phyloP scores from a whole-genome alignment of 1,139 yeast genomes.

The Hanseniaspora gamundiae region DNA sequence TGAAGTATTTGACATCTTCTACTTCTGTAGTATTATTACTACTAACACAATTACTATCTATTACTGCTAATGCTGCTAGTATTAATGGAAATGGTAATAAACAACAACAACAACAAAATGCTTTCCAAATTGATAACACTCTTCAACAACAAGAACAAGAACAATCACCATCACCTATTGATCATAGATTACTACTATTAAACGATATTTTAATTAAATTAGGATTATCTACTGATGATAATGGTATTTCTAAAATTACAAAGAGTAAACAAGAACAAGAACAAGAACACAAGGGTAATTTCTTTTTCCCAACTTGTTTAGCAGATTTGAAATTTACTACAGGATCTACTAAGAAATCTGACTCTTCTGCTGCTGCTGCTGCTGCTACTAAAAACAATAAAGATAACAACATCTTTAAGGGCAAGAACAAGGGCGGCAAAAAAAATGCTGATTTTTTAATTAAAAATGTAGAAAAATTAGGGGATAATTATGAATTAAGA shows the following conservation, averaged over 20 bases:
- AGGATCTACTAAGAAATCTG: conserved; percentile 1
- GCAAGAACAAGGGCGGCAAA: too few species aligned
- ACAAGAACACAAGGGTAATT: background rate
- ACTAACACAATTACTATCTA: too few species aligned
- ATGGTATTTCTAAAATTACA: background rate
- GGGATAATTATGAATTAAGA: conserved; percentile 48
- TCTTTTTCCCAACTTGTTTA: conserved; percentile 1
- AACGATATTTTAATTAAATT: conserved; percentile 6
- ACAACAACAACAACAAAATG: background rate
- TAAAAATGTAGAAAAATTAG: conserved; percentile 27
- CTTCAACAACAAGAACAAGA: background rate
- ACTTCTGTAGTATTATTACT: too few species aligned
- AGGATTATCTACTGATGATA: conserved; percentile 6
- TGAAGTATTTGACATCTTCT: too few species aligned
- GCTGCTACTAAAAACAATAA: conserved; percentile 2
- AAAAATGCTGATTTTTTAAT: conserved; percentile 6
- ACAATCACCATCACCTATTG: background rate
- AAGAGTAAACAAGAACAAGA: background rate
- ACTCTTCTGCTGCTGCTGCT: conserved; percentile 3
- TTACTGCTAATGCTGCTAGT: too few species aligned
- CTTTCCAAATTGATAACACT: background rate
- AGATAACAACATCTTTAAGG: conserved; percentile 4
- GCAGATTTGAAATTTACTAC: background rate
- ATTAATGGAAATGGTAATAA: too few species aligned
- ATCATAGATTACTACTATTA: conserved; percentile 6